phyloP scores from a whole-genome alignment of 2,329 filamentous ascomycete genomes.

The Venturia effusa region DNA sequence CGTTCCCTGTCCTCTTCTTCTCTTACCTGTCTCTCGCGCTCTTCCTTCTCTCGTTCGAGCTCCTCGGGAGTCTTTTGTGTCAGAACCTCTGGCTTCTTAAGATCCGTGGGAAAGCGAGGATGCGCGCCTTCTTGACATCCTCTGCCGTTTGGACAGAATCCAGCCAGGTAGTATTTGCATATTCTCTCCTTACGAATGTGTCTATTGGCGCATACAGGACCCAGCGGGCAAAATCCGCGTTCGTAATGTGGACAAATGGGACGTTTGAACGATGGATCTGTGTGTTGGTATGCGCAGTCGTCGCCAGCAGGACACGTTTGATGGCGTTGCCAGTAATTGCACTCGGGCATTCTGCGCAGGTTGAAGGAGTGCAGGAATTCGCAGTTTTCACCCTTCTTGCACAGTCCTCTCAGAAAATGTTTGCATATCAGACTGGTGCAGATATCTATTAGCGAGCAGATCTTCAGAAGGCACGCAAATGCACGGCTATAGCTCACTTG shows the following conservation, averaged over 20 bases:
- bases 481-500: constrained; percentile 35
- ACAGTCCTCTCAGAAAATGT: constrained; percentile 93
- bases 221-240: constrained; percentile 85
- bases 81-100: constrained; percentile 46
- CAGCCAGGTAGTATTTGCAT: constrained; percentile 79
- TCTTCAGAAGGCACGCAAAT: neutral
- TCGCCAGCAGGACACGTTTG: constrained; percentile 95
- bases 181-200: constrained; percentile 67
- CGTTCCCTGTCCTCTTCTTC: constrained; percentile 9
- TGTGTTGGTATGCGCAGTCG: constrained; percentile 88
- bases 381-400: constrained; percentile 88
- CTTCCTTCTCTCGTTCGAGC: constrained; percentile 42
- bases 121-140: constrained; percentile 73
- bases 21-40: constrained; percentile 1
- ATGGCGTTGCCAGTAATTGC: constrained; percentile 88
- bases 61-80: constrained; percentile 66
- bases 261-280: constrained; percentile 66
- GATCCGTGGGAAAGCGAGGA: constrained; percentile 60
- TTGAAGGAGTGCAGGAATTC: constrained; percentile 99
- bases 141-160: constrained; percentile 82
- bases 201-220: constrained; percentile 76
- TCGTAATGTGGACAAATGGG: constrained; percentile 68
- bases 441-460: constrained; percentile 4
- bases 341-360: constrained; percentile 94
- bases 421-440: constrained; percentile 72